Percentiles rank a stretch among this genome's conserved stretches.
Conservation (phyloP, 2,329 filamentous ascomycete genomes). For the Fusarium sp. region DNA sequence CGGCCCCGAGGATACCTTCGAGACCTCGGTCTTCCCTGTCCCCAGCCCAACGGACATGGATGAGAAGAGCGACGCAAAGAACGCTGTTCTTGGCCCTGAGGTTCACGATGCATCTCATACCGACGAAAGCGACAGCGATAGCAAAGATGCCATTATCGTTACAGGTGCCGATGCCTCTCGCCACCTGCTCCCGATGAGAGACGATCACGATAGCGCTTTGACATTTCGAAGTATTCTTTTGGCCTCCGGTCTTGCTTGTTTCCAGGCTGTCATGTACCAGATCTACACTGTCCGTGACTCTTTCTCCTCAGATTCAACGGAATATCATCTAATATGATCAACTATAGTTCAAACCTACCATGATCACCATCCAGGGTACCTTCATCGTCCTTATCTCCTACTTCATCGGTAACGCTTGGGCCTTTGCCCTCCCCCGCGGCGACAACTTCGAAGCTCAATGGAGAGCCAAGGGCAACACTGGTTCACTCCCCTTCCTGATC, state of each 20-base stretch:
- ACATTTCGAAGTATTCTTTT: slow-evolving; percentile 63
- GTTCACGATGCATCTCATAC: slow-evolving; percentile 5
- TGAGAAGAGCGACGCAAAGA: slow-evolving; percentile 22
- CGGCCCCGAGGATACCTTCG: neutral
- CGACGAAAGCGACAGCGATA: slow-evolving; percentile 46
- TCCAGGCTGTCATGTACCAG: slow-evolving; percentile 63
- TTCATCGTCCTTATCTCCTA: slow-evolving; percentile 67
- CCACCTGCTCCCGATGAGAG: slow-evolving; percentile 59
- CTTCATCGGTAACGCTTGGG: slow-evolving; percentile 57
- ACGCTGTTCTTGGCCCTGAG: neutral
- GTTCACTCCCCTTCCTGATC: slow-evolving; percentile 53
- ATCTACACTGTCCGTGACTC: slow-evolving; percentile 58
- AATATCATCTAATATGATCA: neutral
- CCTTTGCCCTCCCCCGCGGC: slow-evolving; percentile 55
- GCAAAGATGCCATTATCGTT: slow-evolving; percentile 56
- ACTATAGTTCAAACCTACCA: slow-evolving; percentile 61
- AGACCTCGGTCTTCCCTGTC: slow-evolving; percentile 29
- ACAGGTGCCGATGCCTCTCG: slow-evolving; percentile 60
- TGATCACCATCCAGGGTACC: slow-evolving; percentile 57
- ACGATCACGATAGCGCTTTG: slow-evolving; percentile 60
- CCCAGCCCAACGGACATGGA: slow-evolving; percentile 11
- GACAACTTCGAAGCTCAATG: slow-evolving; percentile 58
- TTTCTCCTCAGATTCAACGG: fast-evolving
- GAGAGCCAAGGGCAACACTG: slow-evolving; percentile 52
- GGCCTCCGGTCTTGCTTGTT: slow-evolving; percentile 57